Evolutionary conservation across 83 land plant genomes (phyloP).

Genomic region (Larix sibirica): DNA sequence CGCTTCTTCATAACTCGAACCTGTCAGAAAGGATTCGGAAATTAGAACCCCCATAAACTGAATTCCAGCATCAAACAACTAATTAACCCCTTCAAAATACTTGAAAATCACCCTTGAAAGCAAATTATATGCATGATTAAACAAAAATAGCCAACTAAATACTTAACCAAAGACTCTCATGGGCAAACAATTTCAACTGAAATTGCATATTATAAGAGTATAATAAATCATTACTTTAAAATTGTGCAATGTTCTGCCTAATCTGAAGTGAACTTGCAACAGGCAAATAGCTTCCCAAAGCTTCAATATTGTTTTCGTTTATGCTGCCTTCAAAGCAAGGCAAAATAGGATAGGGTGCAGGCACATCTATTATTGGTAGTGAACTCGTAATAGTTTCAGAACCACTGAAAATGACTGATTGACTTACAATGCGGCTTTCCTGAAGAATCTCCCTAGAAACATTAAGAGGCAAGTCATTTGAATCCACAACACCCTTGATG

Average conservation of each 20-base stretch:
- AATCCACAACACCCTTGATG: constrained; percentile 95
- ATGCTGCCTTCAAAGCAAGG: not conserved
- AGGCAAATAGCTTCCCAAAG: not conserved
- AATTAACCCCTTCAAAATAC: not conserved
- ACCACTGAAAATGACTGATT: too few relatives aligned
- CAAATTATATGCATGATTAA: not conserved
- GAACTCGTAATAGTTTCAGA: too few relatives aligned
- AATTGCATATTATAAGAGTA: not conserved
- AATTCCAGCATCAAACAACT: not conserved
- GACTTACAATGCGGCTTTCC: constrained; percentile 94
- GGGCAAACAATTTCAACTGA: not conserved
- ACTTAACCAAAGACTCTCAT: not conserved
- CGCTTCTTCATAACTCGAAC: constrained; percentile 97
- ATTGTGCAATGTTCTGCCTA: not conserved
- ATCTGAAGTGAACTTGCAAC: too few relatives aligned
- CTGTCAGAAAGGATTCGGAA: constrained; percentile 29
- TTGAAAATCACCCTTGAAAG: not conserved
- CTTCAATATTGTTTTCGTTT: not conserved
- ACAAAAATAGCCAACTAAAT: not conserved
- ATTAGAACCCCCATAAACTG: not conserved
- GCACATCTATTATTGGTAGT: too few relatives aligned
- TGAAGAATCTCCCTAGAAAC: constrained; percentile 97
- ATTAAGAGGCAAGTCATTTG: constrained; percentile 95
- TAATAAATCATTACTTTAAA: not conserved
- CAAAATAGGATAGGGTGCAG: too few relatives aligned